phyloP scores from a whole-genome alignment of 108 stramenopile genomes.

The Nitzschia sp. region DNA sequence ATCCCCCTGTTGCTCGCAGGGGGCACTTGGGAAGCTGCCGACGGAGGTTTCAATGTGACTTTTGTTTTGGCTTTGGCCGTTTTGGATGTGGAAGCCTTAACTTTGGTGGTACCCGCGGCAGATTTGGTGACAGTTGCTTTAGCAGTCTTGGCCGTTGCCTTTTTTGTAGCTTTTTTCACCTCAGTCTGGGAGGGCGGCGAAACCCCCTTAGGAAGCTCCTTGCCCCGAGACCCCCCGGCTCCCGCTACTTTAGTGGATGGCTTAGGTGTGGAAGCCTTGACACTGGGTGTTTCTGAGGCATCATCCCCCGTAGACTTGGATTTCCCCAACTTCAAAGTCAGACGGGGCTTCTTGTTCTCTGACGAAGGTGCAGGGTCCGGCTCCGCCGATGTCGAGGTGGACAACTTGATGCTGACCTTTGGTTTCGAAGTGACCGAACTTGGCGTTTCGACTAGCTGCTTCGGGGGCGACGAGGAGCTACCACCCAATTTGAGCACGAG shows the following conservation, averaged over 20 bases:
- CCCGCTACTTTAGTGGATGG: constrained; percentile 40
- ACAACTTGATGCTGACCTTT: constrained; percentile 25
- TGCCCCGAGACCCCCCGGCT: constrained; percentile 38
- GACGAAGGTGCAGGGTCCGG: constrained; percentile 12
- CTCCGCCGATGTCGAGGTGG: neutral
- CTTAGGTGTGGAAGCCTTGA: constrained; percentile 43
- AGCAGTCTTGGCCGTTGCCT: constrained; percentile 19
- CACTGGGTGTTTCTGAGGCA: neutral
- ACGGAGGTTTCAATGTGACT: constrained; percentile 25
- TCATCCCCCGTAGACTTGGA: constrained; percentile 5
- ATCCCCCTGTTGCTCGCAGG: neutral
- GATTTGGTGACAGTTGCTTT: constrained; percentile 15
- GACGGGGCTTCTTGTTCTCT: constrained; percentile 37
- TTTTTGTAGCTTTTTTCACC: constrained; percentile 15
- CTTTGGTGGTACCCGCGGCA: constrained; percentile 13
- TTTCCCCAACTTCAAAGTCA: constrained; percentile 31
- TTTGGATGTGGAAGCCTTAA: constrained; percentile 18
- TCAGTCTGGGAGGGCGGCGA: constrained; percentile 2
- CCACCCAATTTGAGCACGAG: constrained; percentile 27
- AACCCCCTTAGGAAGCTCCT: constrained; percentile 55
- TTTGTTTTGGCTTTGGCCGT: constrained; percentile 20
- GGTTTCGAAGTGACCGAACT: neutral
- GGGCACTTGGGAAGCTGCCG: constrained; percentile 4
- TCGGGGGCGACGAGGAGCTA: neutral
- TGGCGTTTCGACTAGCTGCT: neutral